A percentile compares a stretch with the other conserved stretches of the same genome.
Evolutionary conservation across 139 green algal genomes (phyloP).

Genomic region (Tetradesmus lagerheimii): DNA sequence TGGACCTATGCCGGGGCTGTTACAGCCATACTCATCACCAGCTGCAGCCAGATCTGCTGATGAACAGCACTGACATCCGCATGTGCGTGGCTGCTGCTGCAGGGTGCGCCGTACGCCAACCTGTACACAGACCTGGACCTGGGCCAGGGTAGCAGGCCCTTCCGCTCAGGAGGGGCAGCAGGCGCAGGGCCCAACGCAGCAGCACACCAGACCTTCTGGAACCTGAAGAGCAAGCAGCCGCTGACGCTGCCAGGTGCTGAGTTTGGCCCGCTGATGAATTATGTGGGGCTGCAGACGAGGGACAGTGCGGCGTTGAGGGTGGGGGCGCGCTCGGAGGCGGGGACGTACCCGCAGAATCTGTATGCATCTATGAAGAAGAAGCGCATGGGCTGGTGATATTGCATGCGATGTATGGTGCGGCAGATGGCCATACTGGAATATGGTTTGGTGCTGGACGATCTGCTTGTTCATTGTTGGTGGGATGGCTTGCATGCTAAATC

Average conservation of each 20-base stretch:
- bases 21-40: too few species aligned
- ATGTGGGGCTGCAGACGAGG: neutral
- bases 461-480: too few species aligned
- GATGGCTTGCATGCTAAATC: too few species aligned
- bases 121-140: slow-evolving; percentile 24
- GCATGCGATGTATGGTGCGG: too few species aligned
- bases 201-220: slow-evolving; percentile 16
- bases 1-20: too few species aligned
- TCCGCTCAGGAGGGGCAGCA: slow-evolving; percentile 3
- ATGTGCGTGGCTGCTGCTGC: neutral
- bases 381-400: slow-evolving; percentile 8
- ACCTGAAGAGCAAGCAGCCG: neutral
- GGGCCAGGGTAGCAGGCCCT: neutral
- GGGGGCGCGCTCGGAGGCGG: neutral
- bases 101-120: slow-evolving; percentile 18
- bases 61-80: too few species aligned
- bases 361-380: neutral
- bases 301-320: neutral
- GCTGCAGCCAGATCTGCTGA: too few species aligned
- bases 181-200: neutral
- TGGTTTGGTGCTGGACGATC: too few species aligned
- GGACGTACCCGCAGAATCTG: neutral
- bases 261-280: slow-evolving; percentile 1
- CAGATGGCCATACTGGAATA: too few species aligned
- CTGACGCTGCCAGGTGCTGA: neutral